phyloP scores from a whole-genome alignment of 106 monocot species.

The Phalaenopsis equestris region DNA sequence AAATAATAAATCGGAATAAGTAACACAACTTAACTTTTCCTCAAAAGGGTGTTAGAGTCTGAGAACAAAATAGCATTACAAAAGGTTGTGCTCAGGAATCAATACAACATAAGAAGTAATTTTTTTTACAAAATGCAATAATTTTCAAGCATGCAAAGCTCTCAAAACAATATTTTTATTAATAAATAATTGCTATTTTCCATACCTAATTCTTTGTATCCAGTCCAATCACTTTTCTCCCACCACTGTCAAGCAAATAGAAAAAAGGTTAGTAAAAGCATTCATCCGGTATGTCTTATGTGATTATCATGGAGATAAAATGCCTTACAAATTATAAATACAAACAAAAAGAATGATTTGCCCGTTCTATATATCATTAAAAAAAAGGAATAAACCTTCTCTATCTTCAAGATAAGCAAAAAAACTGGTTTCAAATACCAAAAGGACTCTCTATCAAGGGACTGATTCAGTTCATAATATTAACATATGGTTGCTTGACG shows the following conservation, averaged over 20 bases:
- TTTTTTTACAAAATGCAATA: not conserved
- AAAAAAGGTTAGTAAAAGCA: slow-evolving; percentile 34
- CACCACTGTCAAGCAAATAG: slow-evolving; percentile 88
- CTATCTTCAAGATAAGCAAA: not conserved
- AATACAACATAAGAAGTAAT: not conserved
- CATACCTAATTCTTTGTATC: slow-evolving; percentile 97
- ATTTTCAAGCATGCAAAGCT: not conserved
- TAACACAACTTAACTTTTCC: not conserved
- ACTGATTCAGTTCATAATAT: not conserved
- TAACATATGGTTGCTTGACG: not conserved
- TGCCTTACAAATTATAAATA: not conserved
- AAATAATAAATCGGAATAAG: not conserved
- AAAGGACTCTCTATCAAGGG: not conserved
- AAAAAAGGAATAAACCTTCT: not conserved
- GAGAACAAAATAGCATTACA: not conserved
- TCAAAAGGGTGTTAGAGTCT: not conserved
- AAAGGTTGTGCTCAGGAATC: not conserved
- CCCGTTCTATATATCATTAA: not conserved
- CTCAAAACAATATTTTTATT: not conserved
- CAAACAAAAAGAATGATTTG: not conserved
- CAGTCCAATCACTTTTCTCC: slow-evolving; percentile 99
- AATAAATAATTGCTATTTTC: not conserved
- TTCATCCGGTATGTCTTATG: slow-evolving; percentile 3
- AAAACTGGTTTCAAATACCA: not conserved
- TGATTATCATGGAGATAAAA: slow-evolving; percentile 10